Conservation (phyloP, 805 yeast species). For the Isabelozyma gotoi region DNA sequence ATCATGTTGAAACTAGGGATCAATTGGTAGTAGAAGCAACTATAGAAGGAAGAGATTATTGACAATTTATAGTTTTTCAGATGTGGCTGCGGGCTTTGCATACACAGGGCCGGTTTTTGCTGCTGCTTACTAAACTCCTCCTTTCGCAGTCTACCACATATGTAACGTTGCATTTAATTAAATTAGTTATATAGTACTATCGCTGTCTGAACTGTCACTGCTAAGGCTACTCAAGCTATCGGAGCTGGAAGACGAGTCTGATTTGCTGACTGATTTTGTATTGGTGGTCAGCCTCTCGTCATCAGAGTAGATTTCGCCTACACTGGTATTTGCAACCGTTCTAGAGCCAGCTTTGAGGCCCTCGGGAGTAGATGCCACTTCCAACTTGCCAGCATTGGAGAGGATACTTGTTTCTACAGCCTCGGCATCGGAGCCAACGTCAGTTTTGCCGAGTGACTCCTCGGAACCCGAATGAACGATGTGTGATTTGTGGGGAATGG, state of each 20-base stretch:
- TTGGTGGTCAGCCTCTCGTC: no score
- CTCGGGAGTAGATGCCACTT: background rate
- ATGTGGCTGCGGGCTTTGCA: background rate
- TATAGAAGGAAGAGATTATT: background rate
- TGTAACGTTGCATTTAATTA: background rate
- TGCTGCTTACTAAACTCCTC: background rate
- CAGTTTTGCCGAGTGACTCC: background rate
- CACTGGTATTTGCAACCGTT: background rate
- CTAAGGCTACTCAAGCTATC: background rate
- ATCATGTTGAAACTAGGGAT: slow-evolving; percentile 22
- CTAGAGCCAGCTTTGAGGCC: background rate
- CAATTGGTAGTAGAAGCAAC: background rate
- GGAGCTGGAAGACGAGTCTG: background rate
- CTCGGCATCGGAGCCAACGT: background rate
- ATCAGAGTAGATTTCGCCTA: background rate
- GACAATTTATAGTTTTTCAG: background rate
- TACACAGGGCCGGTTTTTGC: no score
- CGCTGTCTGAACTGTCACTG: background rate
- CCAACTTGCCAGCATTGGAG: no score
- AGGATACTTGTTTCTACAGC: no score
- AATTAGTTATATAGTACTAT: background rate
- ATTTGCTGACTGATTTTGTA: no score
- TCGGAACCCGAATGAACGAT: background rate
- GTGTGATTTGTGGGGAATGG: background rate
- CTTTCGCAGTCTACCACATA: background rate